These are phyloP conservation scores for Sporobolomyces roseus DNA, from an alignment of 768 basidiomycete species.

Conservation along the genomic window DNA sequence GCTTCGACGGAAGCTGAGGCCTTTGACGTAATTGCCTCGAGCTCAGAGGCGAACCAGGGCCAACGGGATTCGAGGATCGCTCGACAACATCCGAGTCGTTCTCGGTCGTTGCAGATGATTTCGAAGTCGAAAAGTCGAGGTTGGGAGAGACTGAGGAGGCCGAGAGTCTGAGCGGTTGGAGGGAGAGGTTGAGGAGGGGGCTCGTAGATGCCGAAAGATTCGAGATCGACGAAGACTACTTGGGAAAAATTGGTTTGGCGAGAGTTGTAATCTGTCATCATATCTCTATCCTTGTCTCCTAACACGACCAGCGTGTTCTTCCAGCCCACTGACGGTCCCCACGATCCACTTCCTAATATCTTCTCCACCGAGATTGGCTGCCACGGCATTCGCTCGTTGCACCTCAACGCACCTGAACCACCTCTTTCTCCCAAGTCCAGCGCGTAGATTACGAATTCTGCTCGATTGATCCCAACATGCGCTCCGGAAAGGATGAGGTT, in stretches of 20 bases:
- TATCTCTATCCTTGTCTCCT: constrained; percentile 73
- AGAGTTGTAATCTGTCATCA: constrained; percentile 82
- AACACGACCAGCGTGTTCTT: constrained; percentile 83
- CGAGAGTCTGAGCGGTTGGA: constrained; percentile 77
- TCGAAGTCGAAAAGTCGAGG: constrained; percentile 67
- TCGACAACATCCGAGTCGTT: constrained; percentile 74
- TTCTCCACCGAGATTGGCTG: constrained; percentile 81
- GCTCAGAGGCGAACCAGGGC: constrained; percentile 68
- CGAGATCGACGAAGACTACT: constrained; percentile 49
- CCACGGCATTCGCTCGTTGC: constrained; percentile 65
- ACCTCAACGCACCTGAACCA: constrained; percentile 24
- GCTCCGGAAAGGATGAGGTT: constrained; percentile 75
- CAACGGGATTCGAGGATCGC: constrained; percentile 79
- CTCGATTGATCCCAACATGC: constrained; percentile 62
- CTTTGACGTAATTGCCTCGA: constrained; percentile 6
- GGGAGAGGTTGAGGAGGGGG: constrained; percentile 61
- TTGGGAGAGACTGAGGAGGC: constrained; percentile 62
- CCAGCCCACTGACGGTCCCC: constrained; percentile 90
- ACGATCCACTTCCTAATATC: constrained; percentile 78
- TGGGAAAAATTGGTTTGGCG: constrained; percentile 62
- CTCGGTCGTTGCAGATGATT: constrained; percentile 83
- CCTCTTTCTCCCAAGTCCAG: constrained; percentile 61
- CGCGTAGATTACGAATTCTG: constrained; percentile 92
- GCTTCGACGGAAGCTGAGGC: background rate
- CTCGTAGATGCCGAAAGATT: constrained; percentile 92